Evolutionary conservation across 805 yeast species (phyloP), one percentile per base, ranked within the genome.

Genomic region (Torulaspora delbrueckii): DNA sequence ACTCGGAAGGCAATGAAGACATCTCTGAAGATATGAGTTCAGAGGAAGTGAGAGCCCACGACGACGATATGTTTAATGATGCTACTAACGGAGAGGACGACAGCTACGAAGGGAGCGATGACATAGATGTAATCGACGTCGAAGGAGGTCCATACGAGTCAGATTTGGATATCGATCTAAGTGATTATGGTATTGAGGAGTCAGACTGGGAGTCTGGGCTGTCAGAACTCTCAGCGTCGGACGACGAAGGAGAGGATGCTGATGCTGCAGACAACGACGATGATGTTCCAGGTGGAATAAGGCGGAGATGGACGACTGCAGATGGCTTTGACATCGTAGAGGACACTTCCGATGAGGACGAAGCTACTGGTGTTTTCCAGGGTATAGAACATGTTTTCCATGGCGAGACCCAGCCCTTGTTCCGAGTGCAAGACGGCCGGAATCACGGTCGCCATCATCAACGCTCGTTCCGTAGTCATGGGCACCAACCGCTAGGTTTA

Each of bases 121-220:
- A 54, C 27, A 49, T 56, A 28, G 60, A 54, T 12, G 49, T 58
- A 2, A 55, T 58, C 19, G 59, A 59, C 37, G 58, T 59, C 16
- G 62, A 56, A 28, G 65, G 54, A 22, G 57, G 55, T 13, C 65
- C 49, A 8, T 61, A 58, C 30, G 65, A 56, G 5, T 63, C 68
- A 4, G 71, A 60, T 18, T 55, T 66, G 26, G 65, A 63, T 9
- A 62, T 59, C 33, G 73, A 66, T 22, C 43, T 58, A 22, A 59
- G 58, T 43, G 70, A 66, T 24, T 58, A 59, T 46, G 62, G 65
- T 35, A 67, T 66, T 8, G 69, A 58, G 22, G 67, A 60, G 22
- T 59, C 67, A 1, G 67, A 59, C 34, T 64, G 67, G 64, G 71
- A 67, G 42, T 63, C 67, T 3, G 68, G 67, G 0, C 55, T 66